phyloP scores from a whole-genome alignment of 2,329 filamentous ascomycete species.

The Aspergillus fructus region DNA sequence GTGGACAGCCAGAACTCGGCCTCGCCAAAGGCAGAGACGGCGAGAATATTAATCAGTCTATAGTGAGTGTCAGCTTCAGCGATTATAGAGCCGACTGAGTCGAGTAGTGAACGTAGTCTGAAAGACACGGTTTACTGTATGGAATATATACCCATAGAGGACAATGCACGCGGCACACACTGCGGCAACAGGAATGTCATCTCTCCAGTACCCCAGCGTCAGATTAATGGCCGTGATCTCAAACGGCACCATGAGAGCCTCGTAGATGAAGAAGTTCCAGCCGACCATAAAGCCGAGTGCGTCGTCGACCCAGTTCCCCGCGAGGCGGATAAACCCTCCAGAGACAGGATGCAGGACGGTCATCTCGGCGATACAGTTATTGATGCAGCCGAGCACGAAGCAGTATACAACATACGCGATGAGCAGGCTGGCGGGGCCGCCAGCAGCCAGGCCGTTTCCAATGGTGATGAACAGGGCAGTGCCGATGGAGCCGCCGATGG shows the following conservation, averaged over 20 bases:
- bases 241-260: constrained; percentile 39
- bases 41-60: constrained; percentile 6
- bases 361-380: background rate
- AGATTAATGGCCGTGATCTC: no score
- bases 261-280: constrained; percentile 51
- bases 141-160: background rate
- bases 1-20: constrained; percentile 15
- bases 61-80: background rate
- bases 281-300: constrained; percentile 46
- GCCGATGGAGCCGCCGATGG: background rate
- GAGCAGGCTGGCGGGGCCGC: background rate
- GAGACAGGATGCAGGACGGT: background rate
- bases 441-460: background rate
- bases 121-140: no score
- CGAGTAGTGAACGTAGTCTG: constrained; percentile 24
- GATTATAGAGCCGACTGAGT: background rate
- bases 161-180: constrained; percentile 39
- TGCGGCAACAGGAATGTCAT: constrained; percentile 43
- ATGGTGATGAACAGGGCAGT: background rate
- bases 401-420: background rate
- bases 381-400: background rate
- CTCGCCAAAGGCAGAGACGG: constrained; percentile 10
- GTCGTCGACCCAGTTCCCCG: constrained; percentile 46
- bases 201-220: no score
- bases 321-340: constrained; percentile 38